Base-by-base conservation (phyloP, 345 rosid species). In the Ceriops zippeliana region DNA sequence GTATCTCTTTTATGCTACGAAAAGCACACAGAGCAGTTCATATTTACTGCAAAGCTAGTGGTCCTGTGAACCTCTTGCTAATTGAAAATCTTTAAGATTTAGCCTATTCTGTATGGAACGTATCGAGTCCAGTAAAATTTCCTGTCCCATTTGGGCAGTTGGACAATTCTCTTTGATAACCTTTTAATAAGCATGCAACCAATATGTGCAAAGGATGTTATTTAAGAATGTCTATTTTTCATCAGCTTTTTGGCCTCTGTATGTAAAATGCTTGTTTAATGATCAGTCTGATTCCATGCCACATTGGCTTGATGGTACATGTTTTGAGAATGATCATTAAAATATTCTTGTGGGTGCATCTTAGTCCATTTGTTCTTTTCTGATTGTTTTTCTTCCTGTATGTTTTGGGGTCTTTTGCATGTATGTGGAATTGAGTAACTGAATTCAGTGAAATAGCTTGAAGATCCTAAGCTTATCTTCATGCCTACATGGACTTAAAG, bases 71-170 rank as follows among this genome's bases (percentile, higher is more conserved):
- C 5, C 32, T 30, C 34, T 30, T 52, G 32, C 20, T 24, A 28
- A n/a, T 30, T 65, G 68, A 51, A 65, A 64, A 28, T 47, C 58
- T 28, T 64, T 16, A 28, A 28, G 30, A 26, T 16, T 49, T 30
- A 28, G 42, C 58, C n/a, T 51, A 16, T 32, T 49, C 47, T 6
- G 9, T 47, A 7, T 30, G 20, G 8, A 38, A 1, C 1, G 3
- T 61, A 19, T 26, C 21, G 6, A 63, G 28, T 27, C 5, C 11
- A 27, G 8, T 30, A 8, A 20, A 27, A 47, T 63, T 63, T 46
- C 17, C 17, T 13, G 49, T 42, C 15, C 17, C 17, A 11, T 42
- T 42, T 2, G 49, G 49, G 4, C 49, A 13, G 15, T 38, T 38
- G 46, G 11, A 11, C 46, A 38, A 38, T 38, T 42, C 4, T 42